These are phyloP conservation scores for Lycium barbarum DNA, from an alignment of 257 asterid genomes.

Conservation along the genomic window DNA sequence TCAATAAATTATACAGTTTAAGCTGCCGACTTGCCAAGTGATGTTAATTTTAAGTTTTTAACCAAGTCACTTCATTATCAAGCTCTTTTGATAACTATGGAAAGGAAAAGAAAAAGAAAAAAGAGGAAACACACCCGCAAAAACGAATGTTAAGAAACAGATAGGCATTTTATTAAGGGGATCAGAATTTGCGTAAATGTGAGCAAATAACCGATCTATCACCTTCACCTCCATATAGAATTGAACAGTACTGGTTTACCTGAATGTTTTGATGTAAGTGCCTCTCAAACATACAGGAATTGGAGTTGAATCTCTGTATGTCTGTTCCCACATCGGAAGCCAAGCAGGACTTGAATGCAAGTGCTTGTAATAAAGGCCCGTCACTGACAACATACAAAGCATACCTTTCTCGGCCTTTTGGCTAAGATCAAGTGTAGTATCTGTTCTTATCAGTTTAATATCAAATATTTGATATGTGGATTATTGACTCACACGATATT, in stretches of 20 bases:
- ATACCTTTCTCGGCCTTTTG: slow-evolving; percentile 67
- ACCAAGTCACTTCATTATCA: neutral
- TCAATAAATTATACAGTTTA: neutral
- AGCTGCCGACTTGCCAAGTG: no score
- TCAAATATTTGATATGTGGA: slow-evolving; percentile 18
- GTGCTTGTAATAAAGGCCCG: neutral
- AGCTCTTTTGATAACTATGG: neutral
- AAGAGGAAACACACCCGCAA: no score
- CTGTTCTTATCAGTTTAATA: slow-evolving; percentile 63
- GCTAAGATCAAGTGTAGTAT: slow-evolving; percentile 65
- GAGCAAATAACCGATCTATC: neutral
- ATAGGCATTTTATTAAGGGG: no score
- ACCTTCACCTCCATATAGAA: no score
- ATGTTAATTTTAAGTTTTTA: neutral
- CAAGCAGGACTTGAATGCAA: neutral
- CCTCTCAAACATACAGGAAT: neutral
- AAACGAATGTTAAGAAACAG: no score
- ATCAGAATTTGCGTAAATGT: neutral
- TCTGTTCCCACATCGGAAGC: neutral
- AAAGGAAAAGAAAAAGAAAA: no score
- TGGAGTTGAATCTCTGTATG: neutral
- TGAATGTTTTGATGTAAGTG: no score
- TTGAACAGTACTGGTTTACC: no score
- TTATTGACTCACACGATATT: no score
- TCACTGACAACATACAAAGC: fast-evolving